Base-by-base conservation (phyloP, 2,329 filamentous ascomycete genomes). In the Arachnopeziza araneosa region DNA sequence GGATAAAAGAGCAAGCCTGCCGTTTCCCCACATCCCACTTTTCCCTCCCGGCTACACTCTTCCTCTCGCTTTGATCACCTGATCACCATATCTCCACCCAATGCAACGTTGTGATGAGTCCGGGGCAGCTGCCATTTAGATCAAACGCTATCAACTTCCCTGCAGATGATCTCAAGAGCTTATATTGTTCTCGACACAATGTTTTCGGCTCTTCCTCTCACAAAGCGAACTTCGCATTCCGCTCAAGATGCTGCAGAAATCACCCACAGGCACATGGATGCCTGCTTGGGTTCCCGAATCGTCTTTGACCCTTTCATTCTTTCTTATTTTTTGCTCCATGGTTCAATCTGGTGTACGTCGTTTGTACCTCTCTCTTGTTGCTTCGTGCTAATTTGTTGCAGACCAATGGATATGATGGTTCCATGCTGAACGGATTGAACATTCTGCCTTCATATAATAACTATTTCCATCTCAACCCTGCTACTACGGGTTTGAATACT, bases 381-480 rank as follows among this genome's bases (percentile, higher is more conserved):
- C 36, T 44, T 14, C 17, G 12, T 44, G 12, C 36, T 44, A 12
- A 44, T 19, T 19, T 14, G 12, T 17, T 6, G 17, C 66, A 63
- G 57, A 69, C 66, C 62, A 56, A 30, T 24, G 66, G 63, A 24
- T 66, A 67, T 56, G 65, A 67, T 52, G 57, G 58, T 21, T 66
- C 67, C 14, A 64, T 66, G 62, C 53, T 67, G 71, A 83, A 84
- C 61, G 81, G 80, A 0, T 74, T 86, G 24, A 81, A 83, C 60
- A 84, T 85, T 60, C 68, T 85, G 19, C 80, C 81, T 0, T 78
- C 77, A 0, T 85, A 84, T 67, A 78, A 75, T 0, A 75, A 82
- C 48, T 85, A 84, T 68, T 85, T 85, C 71, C 65, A 76, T 3
- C 76, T 85, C 8, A 83, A 72, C n/a, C 69, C 78, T 0, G 77